Base-by-base conservation (phyloP, 2,329 filamentous ascomycete genomes). In the Hypoxylon sp. region DNA sequence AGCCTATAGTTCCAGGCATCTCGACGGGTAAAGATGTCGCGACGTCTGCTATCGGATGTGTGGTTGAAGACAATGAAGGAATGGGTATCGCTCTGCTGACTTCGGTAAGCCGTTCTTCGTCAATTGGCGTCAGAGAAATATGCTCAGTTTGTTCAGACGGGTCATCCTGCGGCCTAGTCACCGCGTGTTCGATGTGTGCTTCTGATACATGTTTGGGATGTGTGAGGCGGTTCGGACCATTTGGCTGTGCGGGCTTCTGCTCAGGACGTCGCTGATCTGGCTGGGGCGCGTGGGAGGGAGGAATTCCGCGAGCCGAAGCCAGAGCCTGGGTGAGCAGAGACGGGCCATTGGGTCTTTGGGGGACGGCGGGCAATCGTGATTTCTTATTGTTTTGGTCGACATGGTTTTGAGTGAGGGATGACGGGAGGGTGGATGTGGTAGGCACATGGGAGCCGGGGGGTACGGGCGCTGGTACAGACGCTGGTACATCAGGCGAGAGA, bases 241-340 rank as follows among this genome's bases (percentile, higher is more conserved):
- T 55, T 40, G 50, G 35, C 31, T 59, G 54, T 38, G 44, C 30
- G 30, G 55, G 40, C 50, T 60, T 63, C 51, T 63, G 57, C 49
- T 61, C 61, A 41, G 50, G 52, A 42, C 51, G 64, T 43, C 60
- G 66, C 41, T 64, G 57, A 19, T 64, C 64, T 55, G 62, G 36
- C 42, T 60, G 57, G 43, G 62, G 45, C 19, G 59, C 47, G 47
- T 66, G 61, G 13, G 66, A 58, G 43, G 61, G 60, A 38, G 64
- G 68, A 38, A 82, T 80, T 64, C 79, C 80, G 64, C 80, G 78
- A 65, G 80, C 80, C 70, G 79, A 80, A 67, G 80, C 80, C 67
- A 83, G 73, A 66, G 80, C 80, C 70, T 83, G 78, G 53, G 78
- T 77, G 69, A 83, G 74, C 62, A 83, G 68, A 51, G 80, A 83